Base-by-base conservation (phyloP, 148 eudicot genomes). In the Camellia japonica region DNA sequence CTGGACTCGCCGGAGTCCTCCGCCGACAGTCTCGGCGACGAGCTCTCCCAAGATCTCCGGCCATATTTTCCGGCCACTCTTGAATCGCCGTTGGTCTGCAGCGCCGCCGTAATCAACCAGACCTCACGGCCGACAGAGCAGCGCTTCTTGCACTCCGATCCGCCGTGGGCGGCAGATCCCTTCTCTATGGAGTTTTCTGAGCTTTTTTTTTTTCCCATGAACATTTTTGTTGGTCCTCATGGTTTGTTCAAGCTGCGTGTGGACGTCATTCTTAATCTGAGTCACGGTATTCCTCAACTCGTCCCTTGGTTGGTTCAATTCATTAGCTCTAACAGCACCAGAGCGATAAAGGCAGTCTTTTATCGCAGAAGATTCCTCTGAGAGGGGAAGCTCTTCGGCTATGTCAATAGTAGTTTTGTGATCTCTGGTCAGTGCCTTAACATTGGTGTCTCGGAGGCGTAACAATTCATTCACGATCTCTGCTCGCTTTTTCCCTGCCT, bases 401-500 rank as follows among this genome's bases (percentile, higher is more conserved):
- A 93, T 91, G 83, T 93, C 95, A 51, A 93, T 88, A 64, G 95
- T 92, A 30, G 95, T 91, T 85, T 93, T 93, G 77, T 91, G 94
- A 60, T 90, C 90, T 75, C 91, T 85, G 78, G 88, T 91, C 62
- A 88, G 77, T 18, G 92, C 92, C 67, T 93, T 93, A 5, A 89
- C 96, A 76, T 85, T 89, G 82, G 88, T 92, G 80, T 92, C 91
- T 47, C 84, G 92, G 66, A 90, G 91, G 66, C 51, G 68, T 76
- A 92, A 65, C 78, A 92, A 76, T 85, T 88, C 93, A 49, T 84
- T 82, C 51, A 91, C 93, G 78, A 93, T 91, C 94, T 91, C n/a
- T n/a, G n/a, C n/a, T n/a, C n/a, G n/a, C 85, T 89, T 97, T 77
- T 91, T 97, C 76, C 97, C 89, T 46, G 99, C 99, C 81, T 97